A percentile compares a stretch with the other conserved stretches of the same genome.
phyloP scores from a whole-genome alignment of 139 green algal genomes.

The Tetradesmus lagerheimii region DNA sequence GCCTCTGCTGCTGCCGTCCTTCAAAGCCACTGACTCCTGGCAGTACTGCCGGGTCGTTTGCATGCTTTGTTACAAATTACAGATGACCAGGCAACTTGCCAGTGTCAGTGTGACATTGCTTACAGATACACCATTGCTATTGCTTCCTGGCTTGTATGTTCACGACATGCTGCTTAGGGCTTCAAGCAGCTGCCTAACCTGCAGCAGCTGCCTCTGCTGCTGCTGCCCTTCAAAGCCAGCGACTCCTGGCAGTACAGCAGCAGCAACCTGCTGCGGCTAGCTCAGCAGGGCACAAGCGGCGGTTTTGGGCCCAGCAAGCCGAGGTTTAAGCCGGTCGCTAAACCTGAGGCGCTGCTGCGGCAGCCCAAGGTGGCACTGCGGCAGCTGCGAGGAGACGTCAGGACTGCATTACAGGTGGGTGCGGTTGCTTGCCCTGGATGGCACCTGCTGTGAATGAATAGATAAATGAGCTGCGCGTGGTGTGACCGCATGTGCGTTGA shows the following conservation, averaged over 20 bases:
- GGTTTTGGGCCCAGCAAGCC: background rate
- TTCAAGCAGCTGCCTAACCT: background rate
- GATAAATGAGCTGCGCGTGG: too few species aligned
- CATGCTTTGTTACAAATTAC: too few species aligned
- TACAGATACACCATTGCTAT: too few species aligned
- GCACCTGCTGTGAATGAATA: too few species aligned
- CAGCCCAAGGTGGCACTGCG: background rate
- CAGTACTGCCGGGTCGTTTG: too few species aligned
- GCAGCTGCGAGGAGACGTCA: background rate
- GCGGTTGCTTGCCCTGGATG: too few species aligned
- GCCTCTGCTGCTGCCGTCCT: background rate
- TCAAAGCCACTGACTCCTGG: too few species aligned
- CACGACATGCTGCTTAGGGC: background rate
- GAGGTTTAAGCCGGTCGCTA: conserved; percentile 29
- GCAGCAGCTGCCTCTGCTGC: conserved; percentile 19
- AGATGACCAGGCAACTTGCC: too few species aligned
- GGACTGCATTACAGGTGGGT: background rate
- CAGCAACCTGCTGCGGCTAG: conserved; percentile 28
- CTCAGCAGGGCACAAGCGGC: background rate
- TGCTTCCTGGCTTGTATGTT: too few species aligned
- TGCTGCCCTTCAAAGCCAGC: background rate
- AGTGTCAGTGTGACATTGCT: too few species aligned
- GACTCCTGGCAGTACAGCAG: conserved; percentile 42
- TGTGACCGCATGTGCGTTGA: too few species aligned
- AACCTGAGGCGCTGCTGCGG: conserved; percentile 20